Evolutionary conservation across 345 rosid species (phyloP).

Genomic region (Sonneratia alba): DNA sequence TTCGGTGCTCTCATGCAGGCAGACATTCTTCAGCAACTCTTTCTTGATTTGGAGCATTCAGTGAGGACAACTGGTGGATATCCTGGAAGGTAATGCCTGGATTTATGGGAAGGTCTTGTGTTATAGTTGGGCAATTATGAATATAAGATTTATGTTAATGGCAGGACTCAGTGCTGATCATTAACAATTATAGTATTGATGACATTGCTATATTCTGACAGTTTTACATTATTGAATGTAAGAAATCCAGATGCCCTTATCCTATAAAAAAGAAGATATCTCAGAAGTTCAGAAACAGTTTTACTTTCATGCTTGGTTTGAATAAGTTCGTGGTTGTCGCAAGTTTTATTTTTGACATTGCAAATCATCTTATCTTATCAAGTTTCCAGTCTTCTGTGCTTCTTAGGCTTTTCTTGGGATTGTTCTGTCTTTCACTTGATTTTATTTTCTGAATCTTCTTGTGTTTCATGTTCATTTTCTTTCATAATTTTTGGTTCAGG

Average conservation of each 20-base stretch:
- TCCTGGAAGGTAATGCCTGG: constrained; percentile 66
- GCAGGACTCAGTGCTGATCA: not conserved
- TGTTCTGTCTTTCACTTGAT: not conserved
- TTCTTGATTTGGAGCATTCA: constrained; percentile 81
- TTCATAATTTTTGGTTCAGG: constrained; percentile 37
- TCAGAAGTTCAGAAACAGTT: not conserved
- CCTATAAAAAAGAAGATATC: not conserved
- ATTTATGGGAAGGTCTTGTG: not conserved
- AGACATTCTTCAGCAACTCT: constrained; percentile 70
- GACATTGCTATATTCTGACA: not conserved
- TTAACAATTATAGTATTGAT: not conserved
- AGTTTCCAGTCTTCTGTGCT: not conserved
- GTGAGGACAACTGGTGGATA: constrained; percentile 48
- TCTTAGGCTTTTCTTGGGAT: not conserved
- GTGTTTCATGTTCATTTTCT: constrained; percentile 1
- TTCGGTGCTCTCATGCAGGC: constrained; percentile 41
- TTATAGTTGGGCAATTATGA: not conserved
- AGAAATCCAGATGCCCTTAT: not conserved
- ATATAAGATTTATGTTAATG: not conserved
- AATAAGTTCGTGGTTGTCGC: not conserved
- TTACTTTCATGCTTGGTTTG: not conserved
- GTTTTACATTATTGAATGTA: no score
- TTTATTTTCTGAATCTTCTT: not conserved
- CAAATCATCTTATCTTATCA: not conserved
- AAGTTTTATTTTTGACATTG: not conserved